phyloP scores from a whole-genome alignment of 495 filamentous ascomycete genomes.

The Neurospora sp. region DNA sequence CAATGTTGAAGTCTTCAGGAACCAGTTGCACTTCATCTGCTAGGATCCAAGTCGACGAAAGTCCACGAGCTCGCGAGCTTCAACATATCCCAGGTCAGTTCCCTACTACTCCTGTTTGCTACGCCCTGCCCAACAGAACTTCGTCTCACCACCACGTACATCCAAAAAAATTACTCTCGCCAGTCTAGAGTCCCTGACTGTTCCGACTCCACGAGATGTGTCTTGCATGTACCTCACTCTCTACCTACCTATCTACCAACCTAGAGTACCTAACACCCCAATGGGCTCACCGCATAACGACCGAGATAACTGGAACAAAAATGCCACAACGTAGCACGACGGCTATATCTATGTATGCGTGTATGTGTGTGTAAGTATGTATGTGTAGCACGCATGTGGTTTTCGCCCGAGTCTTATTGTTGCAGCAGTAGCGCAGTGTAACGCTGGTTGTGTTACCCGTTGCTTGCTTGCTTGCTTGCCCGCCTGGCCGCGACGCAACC shows the following conservation, averaged over 20 bases:
- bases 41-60: neutral
- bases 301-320: neutral
- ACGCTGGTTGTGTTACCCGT: neutral
- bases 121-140: neutral
- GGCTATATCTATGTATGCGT: neutral
- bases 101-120: neutral
- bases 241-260: neutral
- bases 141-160: neutral
- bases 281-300: neutral
- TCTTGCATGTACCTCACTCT: neutral
- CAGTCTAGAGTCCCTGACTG: neutral
- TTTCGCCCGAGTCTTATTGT: neutral
- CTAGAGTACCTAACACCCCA: neutral
- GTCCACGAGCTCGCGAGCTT: neutral
- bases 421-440: neutral
- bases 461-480: neutral
- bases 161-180: neutral
- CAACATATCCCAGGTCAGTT: neutral
- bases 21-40: neutral
- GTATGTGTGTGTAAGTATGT: neutral
- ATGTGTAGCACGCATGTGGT: neutral
- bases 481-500: neutral
- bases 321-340: neutral
- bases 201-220: neutral
- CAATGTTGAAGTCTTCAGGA: neutral